A percentile compares a stretch with the other conserved stretches of the same genome.
Conservation (phyloP, 805 yeast genomes). For the Lipomyces kockii region DNA sequence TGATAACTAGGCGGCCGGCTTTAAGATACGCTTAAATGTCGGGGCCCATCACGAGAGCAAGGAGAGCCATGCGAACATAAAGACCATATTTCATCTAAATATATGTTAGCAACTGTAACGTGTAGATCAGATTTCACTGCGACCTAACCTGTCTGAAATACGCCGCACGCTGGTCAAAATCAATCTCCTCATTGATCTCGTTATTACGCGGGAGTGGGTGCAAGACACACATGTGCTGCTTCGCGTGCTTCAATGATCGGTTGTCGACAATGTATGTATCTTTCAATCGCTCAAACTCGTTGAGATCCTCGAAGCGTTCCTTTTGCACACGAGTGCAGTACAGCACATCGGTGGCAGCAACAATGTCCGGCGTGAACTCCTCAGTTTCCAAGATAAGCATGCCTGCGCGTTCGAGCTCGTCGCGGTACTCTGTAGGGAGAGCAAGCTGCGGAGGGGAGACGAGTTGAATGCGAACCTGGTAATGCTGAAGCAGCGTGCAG, state of each 20-base stretch:
- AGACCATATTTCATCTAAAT: conserved; percentile 90
- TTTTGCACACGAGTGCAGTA: conserved; percentile 98
- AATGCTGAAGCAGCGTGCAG: conserved; percentile 85
- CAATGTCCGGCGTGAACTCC: conserved; percentile 78
- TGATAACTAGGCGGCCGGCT: too few relatives aligned
- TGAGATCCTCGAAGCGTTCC: conserved; percentile 82
- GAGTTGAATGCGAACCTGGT: conserved; percentile 89
- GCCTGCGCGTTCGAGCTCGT: conserved; percentile 66
- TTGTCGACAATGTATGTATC: conserved; percentile 92
- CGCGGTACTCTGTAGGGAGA: conserved; percentile 74
- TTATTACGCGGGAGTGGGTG: conserved; percentile 98
- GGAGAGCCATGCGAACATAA: conserved; percentile 97
- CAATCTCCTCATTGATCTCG: conserved; percentile 97
- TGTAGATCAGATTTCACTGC: not conserved
- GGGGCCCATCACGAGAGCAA: conserved; percentile 88
- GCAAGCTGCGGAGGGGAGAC: conserved; percentile 88
- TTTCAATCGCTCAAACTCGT: conserved; percentile 84
- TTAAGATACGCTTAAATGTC: not conserved
- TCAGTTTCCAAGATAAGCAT: conserved; percentile 76
- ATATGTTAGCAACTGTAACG: conserved; percentile 18
- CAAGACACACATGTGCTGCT: conserved; percentile 98
- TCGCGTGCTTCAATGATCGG: conserved; percentile 86
- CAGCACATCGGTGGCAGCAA: conserved; percentile 89
- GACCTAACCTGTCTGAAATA: conserved; percentile 83
- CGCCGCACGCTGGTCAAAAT: conserved; percentile 98